Percentiles rank a stretch among this genome's conserved stretches.
These are phyloP conservation scores for Salix purpurea DNA, from an alignment of 345 rosid species.

Conservation along the genomic window DNA sequence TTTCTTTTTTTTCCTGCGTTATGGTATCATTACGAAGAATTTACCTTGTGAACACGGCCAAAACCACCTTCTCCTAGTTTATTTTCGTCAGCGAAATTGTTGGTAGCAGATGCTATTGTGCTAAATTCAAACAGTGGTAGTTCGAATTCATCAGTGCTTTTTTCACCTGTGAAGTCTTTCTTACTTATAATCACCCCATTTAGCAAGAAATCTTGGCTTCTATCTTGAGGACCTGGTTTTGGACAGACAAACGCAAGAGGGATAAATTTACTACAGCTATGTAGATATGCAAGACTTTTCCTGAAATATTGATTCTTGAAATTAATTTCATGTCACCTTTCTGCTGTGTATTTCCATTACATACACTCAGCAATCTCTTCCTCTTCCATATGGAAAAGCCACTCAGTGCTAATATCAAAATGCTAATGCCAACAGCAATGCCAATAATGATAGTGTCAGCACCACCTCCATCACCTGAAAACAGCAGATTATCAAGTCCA, in stretches of 20 bases:
- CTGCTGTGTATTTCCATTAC: constrained; percentile 9
- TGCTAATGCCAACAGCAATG: constrained; percentile 35
- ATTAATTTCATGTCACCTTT: constrained; percentile 30
- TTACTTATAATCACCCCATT: constrained; percentile 56
- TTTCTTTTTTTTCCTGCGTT: background rate
- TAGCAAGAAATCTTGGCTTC: constrained; percentile 62
- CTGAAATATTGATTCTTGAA: background rate
- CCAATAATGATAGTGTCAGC: constrained; percentile 34
- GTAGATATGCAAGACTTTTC: background rate
- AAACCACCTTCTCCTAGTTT: constrained; percentile 72
- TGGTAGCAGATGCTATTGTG: constrained; percentile 39
- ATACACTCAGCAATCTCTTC: constrained; percentile 24
- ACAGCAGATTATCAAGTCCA: background rate
- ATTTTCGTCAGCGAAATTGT: constrained; percentile 43
- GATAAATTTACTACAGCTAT: background rate
- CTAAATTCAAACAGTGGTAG: constrained; percentile 50
- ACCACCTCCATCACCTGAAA: constrained; percentile 40
- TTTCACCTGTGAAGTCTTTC: constrained; percentile 45
- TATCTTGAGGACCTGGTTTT: constrained; percentile 40
- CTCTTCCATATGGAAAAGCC: constrained; percentile 46
- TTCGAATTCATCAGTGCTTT: constrained; percentile 42
- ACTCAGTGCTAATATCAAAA: constrained; percentile 38
- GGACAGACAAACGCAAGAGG: background rate
- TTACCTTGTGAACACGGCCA: constrained; percentile 80
- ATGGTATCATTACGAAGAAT: background rate